Evolutionary conservation across 495 filamentous ascomycete genomes (phyloP).

Genomic region (Bryoglossum gracile): DNA sequence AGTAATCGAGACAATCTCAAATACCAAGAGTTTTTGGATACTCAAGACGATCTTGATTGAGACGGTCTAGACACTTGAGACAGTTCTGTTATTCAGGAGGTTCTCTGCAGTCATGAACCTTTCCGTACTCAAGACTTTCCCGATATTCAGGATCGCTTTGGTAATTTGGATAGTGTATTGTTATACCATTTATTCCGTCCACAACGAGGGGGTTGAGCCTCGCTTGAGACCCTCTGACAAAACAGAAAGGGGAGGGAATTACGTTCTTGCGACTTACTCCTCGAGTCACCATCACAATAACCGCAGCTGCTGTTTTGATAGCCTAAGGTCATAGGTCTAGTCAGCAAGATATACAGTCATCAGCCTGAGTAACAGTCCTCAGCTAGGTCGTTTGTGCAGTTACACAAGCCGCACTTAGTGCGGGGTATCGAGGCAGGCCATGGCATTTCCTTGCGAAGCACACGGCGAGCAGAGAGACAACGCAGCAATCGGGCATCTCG

Average conservation of each 20-base stretch:
- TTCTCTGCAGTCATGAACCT: too few relatives aligned
- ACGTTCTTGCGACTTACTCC: conserved; percentile 24
- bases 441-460: background rate
- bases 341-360: conserved; percentile 21
- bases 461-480: background rate
- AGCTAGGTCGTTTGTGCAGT: too few relatives aligned
- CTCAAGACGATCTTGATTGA: too few relatives aligned
- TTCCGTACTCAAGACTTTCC: too few relatives aligned
- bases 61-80: too few relatives aligned
- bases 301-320: conserved; percentile 23
- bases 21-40: too few relatives aligned
- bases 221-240: background rate
- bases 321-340: conserved; percentile 10
- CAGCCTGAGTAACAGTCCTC: conserved; percentile 4
- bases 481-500: background rate
- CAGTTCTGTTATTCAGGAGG: too few relatives aligned
- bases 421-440: background rate
- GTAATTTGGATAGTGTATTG: too few relatives aligned
- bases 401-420: background rate
- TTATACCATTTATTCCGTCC: too few relatives aligned
- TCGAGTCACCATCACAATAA: conserved; percentile 19
- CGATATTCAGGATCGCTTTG: too few relatives aligned
- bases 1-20: too few relatives aligned
- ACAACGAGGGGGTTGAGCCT: background rate
- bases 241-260: conserved; percentile 5